Base-by-base conservation (phyloP, 2,329 filamentous ascomycete genomes). In the Sporothrix variecibatus region DNA sequence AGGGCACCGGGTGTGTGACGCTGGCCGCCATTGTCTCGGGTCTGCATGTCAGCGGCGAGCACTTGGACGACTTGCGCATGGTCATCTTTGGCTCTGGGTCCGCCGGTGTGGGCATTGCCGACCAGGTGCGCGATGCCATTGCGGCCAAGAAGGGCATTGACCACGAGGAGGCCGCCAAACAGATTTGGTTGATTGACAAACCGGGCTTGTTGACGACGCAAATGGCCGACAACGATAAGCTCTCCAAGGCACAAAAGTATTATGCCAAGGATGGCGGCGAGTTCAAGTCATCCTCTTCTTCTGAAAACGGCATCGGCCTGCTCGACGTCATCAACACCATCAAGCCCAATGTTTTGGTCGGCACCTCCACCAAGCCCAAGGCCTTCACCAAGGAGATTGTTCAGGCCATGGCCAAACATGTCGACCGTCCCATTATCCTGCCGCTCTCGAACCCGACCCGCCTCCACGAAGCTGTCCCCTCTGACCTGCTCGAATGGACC, bases 111-210 rank as follows among this genome's bases (percentile, higher is more conserved):
- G 94, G 94, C 1, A 97, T 97, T 73, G 94, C 94, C 1, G 94
- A 97, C 77, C 93, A 97, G 79, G 89, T 97, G 6, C 86, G 91
- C 20, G 93, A 95, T 78, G 93, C 94, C 0, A 95, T 97, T 72
- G 90, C 90, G 0, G 85, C 91, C 0, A 90, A 94, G 78, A 87
- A 88, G 1, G 83, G 85, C 1, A 91, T 92, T 74, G 87, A 86
- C 46, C 92, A 90, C 75, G 87, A 92, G n/a, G 92, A 94, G n/a
- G 93, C 93, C 0, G 85, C 88, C 1, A 89, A 90, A 79, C 92
- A 95, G 76, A 95, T 97, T 53, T 97, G 92, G 92, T 88, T 94
- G 77, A 87, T 97, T 58, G 94, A 97, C 83, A 96, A 93, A 80
- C 90, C 90, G 0, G 94, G 94, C 0, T 87, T 97, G 0, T 86